phyloP scores from a whole-genome alignment of 2,329 filamentous ascomycete genomes.

The Ophiocordyceps camponoti-saundersi region DNA sequence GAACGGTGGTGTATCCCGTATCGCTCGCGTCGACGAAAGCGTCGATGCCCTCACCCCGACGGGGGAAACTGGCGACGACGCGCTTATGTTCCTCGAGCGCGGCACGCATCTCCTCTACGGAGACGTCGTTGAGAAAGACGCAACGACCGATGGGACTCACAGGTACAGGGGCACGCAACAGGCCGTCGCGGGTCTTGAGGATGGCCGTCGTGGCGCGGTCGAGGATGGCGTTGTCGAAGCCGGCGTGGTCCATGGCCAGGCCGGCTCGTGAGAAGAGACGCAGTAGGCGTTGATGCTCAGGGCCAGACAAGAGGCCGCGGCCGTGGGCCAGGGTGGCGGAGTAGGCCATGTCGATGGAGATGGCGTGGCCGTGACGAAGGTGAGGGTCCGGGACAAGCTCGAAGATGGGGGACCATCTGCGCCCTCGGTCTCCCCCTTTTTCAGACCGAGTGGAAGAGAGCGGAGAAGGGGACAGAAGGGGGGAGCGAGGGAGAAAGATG shows the following conservation, averaged over 20 bases:
- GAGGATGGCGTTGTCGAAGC: conserved; percentile 49
- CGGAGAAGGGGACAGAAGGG: neutral
- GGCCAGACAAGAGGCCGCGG: conserved; percentile 41
- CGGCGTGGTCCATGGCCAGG: conserved; percentile 52
- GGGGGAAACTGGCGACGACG: conserved; percentile 43
- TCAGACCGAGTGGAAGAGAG: neutral
- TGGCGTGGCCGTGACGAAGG: conserved; percentile 56
- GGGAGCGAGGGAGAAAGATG: neutral
- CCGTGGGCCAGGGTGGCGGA: conserved; percentile 49
- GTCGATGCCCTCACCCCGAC: conserved; percentile 48
- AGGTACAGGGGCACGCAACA: conserved; percentile 51
- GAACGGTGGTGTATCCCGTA: conserved; percentile 32
- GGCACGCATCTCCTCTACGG: conserved; percentile 40
- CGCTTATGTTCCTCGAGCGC: conserved; percentile 48
- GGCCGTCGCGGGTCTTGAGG: conserved; percentile 52
- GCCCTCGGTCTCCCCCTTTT: neutral
- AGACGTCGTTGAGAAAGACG: conserved; percentile 51
- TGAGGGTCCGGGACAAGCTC: conserved; percentile 53
- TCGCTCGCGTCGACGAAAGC: conserved; percentile 54
- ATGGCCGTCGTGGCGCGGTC: conserved; percentile 52
- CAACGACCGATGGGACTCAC: conserved; percentile 46
- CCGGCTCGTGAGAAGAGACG: conserved; percentile 53
- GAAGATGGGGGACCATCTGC: conserved; percentile 52
- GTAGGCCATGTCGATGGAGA: conserved; percentile 63
- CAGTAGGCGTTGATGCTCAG: conserved; percentile 45